A percentile compares a stretch with the other conserved stretches of the same genome.
These are phyloP conservation scores for Podospora appendiculata DNA, from an alignment of 495 filamentous ascomycete genomes.

Conservation along the genomic window DNA sequence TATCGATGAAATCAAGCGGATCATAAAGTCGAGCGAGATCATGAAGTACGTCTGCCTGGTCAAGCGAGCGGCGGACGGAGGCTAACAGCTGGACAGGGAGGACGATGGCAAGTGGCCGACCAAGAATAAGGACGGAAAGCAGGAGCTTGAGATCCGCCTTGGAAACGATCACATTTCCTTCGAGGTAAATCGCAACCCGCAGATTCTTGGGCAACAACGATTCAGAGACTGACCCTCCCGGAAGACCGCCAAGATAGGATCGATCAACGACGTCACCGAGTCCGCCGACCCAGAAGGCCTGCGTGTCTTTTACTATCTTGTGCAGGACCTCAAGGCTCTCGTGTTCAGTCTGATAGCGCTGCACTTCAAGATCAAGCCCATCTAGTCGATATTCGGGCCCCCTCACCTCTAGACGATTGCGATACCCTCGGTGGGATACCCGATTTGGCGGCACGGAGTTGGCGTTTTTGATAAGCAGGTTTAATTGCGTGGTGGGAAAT, in stretches of 20 bases:
- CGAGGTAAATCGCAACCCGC: slow-evolving; percentile 51
- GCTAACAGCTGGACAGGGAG: slow-evolving; percentile 56
- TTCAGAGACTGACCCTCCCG: slow-evolving; percentile 17
- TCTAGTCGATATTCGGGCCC: slow-evolving; percentile 33
- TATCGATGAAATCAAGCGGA: slow-evolving; percentile 89
- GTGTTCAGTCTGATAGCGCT: slow-evolving; percentile 94
- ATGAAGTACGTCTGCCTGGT: slow-evolving; percentile 62
- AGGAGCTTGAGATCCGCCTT: slow-evolving; percentile 91
- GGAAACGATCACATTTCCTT: slow-evolving; percentile 98
- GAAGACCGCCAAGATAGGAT: slow-evolving; percentile 97
- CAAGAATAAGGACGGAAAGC: slow-evolving; percentile 98
- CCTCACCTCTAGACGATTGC: background rate
- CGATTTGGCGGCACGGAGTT: background rate
- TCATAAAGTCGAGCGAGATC: slow-evolving; percentile 97
- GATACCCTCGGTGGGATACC: slow-evolving; percentile 10
- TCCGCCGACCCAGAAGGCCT: slow-evolving; percentile 94
- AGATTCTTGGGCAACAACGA: background rate
- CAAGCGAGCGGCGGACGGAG: background rate
- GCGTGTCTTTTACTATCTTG: slow-evolving; percentile 98
- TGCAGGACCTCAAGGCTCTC: slow-evolving; percentile 94
- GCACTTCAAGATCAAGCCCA: slow-evolving; percentile 98
- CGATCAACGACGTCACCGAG: slow-evolving; percentile 91
- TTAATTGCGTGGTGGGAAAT: background rate
- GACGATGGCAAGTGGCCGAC: slow-evolving; percentile 99
- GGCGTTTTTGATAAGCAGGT: slow-evolving; percentile 1